Evolutionary conservation across 2,329 filamentous ascomycete genomes (phyloP).

Genomic region (Ustulina deusta): DNA sequence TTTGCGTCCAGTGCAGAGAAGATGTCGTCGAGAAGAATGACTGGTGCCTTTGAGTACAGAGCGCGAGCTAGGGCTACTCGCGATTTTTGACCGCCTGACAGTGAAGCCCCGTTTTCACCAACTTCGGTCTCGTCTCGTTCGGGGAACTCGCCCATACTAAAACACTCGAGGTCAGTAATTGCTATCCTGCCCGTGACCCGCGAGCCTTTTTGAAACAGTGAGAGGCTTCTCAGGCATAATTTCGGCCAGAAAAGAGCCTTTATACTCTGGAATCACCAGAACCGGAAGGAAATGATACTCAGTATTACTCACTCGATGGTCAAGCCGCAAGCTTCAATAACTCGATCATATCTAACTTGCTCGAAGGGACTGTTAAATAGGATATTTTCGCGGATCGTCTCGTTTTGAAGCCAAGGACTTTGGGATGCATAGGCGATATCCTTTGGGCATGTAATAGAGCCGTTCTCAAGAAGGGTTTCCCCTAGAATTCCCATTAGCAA

Average conservation of each 20-base stretch:
- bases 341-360: slow-evolving; percentile 63
- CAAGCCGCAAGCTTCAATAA: slow-evolving; percentile 68
- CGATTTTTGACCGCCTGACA: slow-evolving; percentile 69
- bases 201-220: background rate
- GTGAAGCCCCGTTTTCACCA: slow-evolving; percentile 66
- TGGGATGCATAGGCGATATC: slow-evolving; percentile 70
- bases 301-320: slow-evolving; percentile 53
- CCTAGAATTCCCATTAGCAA: slow-evolving; percentile 66
- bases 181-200: background rate
- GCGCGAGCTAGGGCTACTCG: slow-evolving; percentile 68
- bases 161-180: background rate
- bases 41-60: slow-evolving; percentile 66
- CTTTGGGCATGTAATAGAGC: slow-evolving; percentile 60
- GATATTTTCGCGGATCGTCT: slow-evolving; percentile 66
- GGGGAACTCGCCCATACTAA: slow-evolving; percentile 60
- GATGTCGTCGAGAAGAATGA: slow-evolving; percentile 69
- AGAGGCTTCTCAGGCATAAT: background rate
- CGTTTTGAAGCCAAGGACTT: slow-evolving; percentile 69
- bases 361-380: slow-evolving; percentile 66
- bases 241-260: background rate
- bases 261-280: background rate
- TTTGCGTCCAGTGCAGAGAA: slow-evolving; percentile 71
- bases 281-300: background rate
- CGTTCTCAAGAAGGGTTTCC: slow-evolving; percentile 64
- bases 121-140: slow-evolving; percentile 64